phyloP scores from a whole-genome alignment of 2,329 filamentous ascomycete genomes.

The Scedosporium aurantiacum region DNA sequence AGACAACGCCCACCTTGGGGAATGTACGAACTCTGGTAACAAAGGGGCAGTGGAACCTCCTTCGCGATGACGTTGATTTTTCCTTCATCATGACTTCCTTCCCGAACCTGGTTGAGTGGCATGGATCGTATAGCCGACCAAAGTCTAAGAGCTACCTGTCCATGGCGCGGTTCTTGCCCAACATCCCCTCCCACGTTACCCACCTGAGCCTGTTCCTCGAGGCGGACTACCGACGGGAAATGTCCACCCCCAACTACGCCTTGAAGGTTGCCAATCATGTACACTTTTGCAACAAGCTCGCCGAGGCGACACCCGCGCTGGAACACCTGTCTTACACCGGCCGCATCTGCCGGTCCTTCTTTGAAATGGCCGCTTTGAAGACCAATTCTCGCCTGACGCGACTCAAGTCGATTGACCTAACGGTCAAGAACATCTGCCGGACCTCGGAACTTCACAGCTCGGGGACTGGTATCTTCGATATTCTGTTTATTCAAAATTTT shows the following conservation, averaged over 20 bases:
- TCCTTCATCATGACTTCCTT: conserved; percentile 48
- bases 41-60: conserved; percentile 62
- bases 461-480: conserved; percentile 59
- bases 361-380: conserved; percentile 43
- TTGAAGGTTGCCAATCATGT: conserved; percentile 46
- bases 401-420: conserved; percentile 58
- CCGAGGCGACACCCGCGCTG: conserved; percentile 46
- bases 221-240: conserved; percentile 58
- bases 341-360: conserved; percentile 59
- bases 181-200: conserved; percentile 45
- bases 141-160: conserved; percentile 65
- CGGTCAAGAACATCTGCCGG: conserved; percentile 65
- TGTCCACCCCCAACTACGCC: conserved; percentile 48
- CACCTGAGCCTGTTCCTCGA: conserved; percentile 60
- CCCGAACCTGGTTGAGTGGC: conserved; percentile 54
- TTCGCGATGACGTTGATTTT: conserved; percentile 50
- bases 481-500: conserved; percentile 61
- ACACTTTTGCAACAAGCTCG: conserved; percentile 57
- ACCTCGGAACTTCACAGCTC: conserved; percentile 46
- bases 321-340: conserved; percentile 64
- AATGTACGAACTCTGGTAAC: conserved; percentile 58
- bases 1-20: conserved; percentile 21
- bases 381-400: conserved; percentile 36
- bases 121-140: conserved; percentile 56
- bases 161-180: conserved; percentile 49